These are phyloP conservation scores for Globisporangium uncinulatum DNA, from an alignment of 352 stramenopile species.

Conservation along the genomic window DNA sequence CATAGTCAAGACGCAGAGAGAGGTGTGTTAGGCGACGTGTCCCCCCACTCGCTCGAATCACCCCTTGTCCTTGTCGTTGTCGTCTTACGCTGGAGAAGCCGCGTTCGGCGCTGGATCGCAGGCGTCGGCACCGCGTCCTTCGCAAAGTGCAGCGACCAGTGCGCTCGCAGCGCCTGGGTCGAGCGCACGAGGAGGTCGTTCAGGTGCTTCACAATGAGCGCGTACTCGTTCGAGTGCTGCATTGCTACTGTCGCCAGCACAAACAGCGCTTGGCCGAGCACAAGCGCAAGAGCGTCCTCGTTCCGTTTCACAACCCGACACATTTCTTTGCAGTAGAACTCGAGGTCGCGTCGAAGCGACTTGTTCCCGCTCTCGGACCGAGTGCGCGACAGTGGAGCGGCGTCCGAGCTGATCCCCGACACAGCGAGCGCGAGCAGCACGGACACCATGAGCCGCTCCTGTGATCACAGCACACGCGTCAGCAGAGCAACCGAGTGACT, in stretches of 20 bases:
- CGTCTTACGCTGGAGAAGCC: slow-evolving; percentile 26
- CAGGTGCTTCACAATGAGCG: slow-evolving; percentile 39
- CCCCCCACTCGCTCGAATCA: too few species aligned
- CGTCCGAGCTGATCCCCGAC: slow-evolving; percentile 21
- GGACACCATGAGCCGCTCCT: slow-evolving; percentile 24
- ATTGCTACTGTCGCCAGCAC: slow-evolving; percentile 38
- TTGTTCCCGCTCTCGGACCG: slow-evolving; percentile 17
- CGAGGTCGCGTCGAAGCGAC: slow-evolving; percentile 54
- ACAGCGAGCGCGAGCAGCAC: slow-evolving; percentile 26
- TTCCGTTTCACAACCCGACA: slow-evolving; percentile 21
- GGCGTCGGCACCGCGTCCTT: slow-evolving; percentile 2
- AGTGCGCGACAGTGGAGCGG: neutral
- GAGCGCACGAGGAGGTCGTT: slow-evolving; percentile 31
- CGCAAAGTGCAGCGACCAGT: neutral
- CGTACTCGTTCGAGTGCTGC: slow-evolving; percentile 42
- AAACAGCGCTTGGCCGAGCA: slow-evolving; percentile 41
- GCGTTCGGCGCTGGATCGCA: neutral
- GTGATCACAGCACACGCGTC: neutral
- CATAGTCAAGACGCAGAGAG: too few species aligned
- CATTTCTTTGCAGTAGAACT: slow-evolving; percentile 81
- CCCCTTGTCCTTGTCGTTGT: neutral
- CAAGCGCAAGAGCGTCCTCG: slow-evolving; percentile 16
- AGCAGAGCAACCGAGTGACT: neutral
- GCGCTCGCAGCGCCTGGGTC: slow-evolving; percentile 15
- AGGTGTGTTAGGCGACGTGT: too few species aligned